phyloP scores from a whole-genome alignment of 208 protist species.

The Naegleria fowleri region DNA sequence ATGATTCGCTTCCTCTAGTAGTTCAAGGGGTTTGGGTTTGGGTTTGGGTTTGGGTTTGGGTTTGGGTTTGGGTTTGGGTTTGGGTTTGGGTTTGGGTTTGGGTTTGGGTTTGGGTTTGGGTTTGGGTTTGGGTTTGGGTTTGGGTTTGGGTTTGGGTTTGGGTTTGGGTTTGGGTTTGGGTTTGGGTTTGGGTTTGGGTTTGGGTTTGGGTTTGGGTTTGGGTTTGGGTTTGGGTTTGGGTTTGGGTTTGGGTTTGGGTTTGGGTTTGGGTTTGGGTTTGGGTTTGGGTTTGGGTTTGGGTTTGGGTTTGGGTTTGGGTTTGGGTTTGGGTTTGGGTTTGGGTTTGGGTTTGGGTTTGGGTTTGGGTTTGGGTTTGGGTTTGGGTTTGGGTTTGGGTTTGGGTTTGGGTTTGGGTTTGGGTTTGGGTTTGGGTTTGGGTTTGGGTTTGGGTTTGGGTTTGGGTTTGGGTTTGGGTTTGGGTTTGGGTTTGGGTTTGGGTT shows the following conservation, averaged over 20 bases:
- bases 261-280: background rate
- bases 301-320: background rate
- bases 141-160: background rate
- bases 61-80: background rate
- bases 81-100: background rate
- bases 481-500: background rate
- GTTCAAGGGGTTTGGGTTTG: background rate
- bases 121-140: background rate
- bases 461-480: background rate
- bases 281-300: background rate
- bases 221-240: background rate
- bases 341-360: background rate
- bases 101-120: background rate
- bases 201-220: background rate
- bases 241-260: background rate
- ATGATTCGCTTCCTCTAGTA: background rate
- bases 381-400: background rate
- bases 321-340: background rate
- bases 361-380: background rate
- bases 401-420: background rate
- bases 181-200: background rate
- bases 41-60: background rate
- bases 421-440: background rate
- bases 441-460: background rate
- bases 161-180: background rate